Base-by-base conservation (phyloP, 2,329 filamentous ascomycete genomes). In the Fusarium brevicatenulatum region DNA sequence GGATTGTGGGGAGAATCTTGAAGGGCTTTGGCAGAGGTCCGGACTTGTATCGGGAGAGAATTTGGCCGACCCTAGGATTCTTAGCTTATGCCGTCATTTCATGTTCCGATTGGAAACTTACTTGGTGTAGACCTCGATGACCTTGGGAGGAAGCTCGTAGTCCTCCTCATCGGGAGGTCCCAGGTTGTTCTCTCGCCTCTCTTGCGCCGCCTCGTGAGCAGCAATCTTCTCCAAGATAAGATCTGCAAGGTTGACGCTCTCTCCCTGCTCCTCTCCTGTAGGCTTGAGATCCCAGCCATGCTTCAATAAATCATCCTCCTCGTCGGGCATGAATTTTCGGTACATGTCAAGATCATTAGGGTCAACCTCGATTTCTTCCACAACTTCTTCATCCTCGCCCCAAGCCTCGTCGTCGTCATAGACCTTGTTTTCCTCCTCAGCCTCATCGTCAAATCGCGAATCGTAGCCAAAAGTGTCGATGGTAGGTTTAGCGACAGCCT, bases 1-100 rank as follows among this genome's bases (percentile, higher is more conserved):
- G 95, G 19, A 98, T 90, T 2, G 95, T 95, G 5, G 96, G 96
- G 13, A 99, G 88, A 73, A 98, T 95, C 83, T 98, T 98, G 88
- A 99, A 97, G 1, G 95, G 95, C 83, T 99, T 99, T 25, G 96
- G 96, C 37, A 99, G 88, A 74, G 95, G 95, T n/a, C 96, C 96
- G 19, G 93, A 95, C 83, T 97, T 97, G 86, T 97, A 98, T 73
- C 95, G 91, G 32, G 94, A 95, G 66, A 99, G 88, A 68, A 98
- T 92, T 74, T 95, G 87, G 68, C 95, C 95, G 76, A 97, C 91
- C 84, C 91, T 94, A 43, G 1, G 21, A 11, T 21, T 11, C 53
- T 78, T 70, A 79, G 75, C 46, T 52, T 23, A 16, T 25, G 23
- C 19, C 11, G 5, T 21, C 28, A 36, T 19, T 11, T 9, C 25